These are phyloP conservation scores for Heterobasidion annosum DNA, from an alignment of 1,284 basidiomycete genomes.

Conservation along the genomic window DNA sequence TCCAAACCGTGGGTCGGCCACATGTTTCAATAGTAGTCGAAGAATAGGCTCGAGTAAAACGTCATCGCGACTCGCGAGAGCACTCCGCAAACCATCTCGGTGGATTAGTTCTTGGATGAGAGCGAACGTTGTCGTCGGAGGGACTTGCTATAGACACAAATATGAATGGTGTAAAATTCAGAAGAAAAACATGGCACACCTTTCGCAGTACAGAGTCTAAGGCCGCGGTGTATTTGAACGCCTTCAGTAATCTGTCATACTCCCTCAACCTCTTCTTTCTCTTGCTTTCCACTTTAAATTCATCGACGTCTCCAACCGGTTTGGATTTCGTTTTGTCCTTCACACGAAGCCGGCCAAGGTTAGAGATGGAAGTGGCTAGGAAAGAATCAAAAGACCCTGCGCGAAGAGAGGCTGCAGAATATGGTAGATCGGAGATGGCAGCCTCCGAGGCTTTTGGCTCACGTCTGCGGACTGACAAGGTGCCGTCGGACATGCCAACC, in stretches of 20 bases:
- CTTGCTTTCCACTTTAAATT: conserved; percentile 70
- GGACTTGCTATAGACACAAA: conserved; percentile 45
- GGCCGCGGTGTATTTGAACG: conserved; percentile 93
- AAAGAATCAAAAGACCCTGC: conserved; percentile 70
- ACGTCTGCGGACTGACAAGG: conserved; percentile 80
- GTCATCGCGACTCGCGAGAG: conserved; percentile 88
- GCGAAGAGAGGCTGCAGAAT: conserved; percentile 37
- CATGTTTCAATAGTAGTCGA: conserved; percentile 76
- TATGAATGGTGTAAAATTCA: not conserved
- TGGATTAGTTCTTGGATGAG: conserved; percentile 92
- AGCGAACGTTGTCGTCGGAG: conserved; percentile 83
- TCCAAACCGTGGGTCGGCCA: conserved; percentile 88
- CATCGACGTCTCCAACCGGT: conserved; percentile 48
- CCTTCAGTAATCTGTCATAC: conserved; percentile 87
- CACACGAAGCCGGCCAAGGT: conserved; percentile 47
- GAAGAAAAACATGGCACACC: conserved; percentile 31
- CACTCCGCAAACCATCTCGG: conserved; percentile 82
- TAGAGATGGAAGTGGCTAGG: conserved; percentile 45
- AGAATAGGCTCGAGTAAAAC: conserved; percentile 90
- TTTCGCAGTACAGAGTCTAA: conserved; percentile 84
- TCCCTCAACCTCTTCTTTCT: conserved; percentile 71
- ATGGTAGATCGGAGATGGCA: conserved; percentile 30
- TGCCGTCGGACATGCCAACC: conserved; percentile 95
- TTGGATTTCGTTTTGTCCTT: conserved; percentile 44
- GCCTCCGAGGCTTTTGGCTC: conserved; percentile 67